Percentiles rank a stretch among this genome's conserved stretches.
phyloP scores from a whole-genome alignment of 345 rosid genomes.

The Populus deltoides region DNA sequence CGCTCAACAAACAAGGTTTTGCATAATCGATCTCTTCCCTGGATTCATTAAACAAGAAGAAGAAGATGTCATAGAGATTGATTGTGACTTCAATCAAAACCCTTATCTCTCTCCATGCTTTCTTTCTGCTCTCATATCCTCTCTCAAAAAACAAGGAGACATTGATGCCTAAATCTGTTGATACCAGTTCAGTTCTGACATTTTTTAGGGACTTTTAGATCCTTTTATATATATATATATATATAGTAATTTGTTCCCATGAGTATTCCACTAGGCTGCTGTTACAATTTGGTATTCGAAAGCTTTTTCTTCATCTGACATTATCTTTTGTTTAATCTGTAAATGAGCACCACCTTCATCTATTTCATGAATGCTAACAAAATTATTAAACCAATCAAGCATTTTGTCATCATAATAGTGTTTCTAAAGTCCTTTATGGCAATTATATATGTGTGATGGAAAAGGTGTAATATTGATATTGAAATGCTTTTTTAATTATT shows the following conservation, averaged over 20 bases:
- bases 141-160: too few species aligned
- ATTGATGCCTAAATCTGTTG: background rate
- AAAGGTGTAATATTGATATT: too few species aligned
- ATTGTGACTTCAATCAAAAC: too few species aligned
- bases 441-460: too few species aligned
- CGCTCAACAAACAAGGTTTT: slow-evolving; percentile 78
- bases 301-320: background rate
- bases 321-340: background rate
- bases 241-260: background rate
- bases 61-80: too few species aligned
- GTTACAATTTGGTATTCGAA: background rate
- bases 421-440: background rate
- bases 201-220: background rate
- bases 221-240: background rate
- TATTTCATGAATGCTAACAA: background rate
- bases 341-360: background rate
- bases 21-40: slow-evolving; percentile 22
- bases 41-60: too few species aligned
- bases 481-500: too few species aligned
- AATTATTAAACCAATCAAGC: background rate
- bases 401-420: background rate
- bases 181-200: background rate
- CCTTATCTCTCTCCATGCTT: too few species aligned
- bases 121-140: too few species aligned
- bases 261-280: background rate